Evolutionary conservation across 2,329 filamentous ascomycete genomes (phyloP), one percentile per base, ranked within the genome.

Genomic region (Fusarium begoniae): DNA sequence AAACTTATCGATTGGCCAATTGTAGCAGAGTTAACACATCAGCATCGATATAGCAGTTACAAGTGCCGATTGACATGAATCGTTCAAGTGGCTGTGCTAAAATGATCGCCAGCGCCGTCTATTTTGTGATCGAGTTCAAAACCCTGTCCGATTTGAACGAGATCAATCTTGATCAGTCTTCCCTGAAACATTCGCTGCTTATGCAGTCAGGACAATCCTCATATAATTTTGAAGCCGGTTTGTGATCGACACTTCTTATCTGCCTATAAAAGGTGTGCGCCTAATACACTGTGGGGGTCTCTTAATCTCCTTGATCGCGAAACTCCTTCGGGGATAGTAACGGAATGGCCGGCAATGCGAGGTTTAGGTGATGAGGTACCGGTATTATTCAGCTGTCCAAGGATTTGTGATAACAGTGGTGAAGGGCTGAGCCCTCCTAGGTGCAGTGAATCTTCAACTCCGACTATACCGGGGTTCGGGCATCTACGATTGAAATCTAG

Each of bases 211-310:
- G 71, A 45, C n/a, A 58, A 74, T 74, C 48, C 45, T 74, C 55
- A 72, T 74, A 55, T 20, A 32, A 18, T 51, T 53, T 4, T 24
- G 38, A 74, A 38, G 55, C 50, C n/a, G 45, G 43, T 64, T 47
- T 55, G 38, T 51, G 63, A 72, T 74, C 63, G 53, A 69, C 55
- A 26, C 18, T 41, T 32, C 32, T 40, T 54, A 63, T 58, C 43
- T 55, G 35, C 55, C 72, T 74, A 62, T 74, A 12, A 44, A 50
- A 54, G 14, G 24, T 51, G 44, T 62, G 51, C 30, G 56, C 65
- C 53, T 18, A 37, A 60, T 59, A 63, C 69, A 75, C 69, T 72
- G 71, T 74, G 66, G 65, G 72, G 69, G 66, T 55, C 64, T 40
- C n/a, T 50, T 22, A 43, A 70, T 69, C 63, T 59, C 28, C 32